Conservation (phyloP, 2,329 filamentous ascomycete species). For the Rutstroemia sp. region DNA sequence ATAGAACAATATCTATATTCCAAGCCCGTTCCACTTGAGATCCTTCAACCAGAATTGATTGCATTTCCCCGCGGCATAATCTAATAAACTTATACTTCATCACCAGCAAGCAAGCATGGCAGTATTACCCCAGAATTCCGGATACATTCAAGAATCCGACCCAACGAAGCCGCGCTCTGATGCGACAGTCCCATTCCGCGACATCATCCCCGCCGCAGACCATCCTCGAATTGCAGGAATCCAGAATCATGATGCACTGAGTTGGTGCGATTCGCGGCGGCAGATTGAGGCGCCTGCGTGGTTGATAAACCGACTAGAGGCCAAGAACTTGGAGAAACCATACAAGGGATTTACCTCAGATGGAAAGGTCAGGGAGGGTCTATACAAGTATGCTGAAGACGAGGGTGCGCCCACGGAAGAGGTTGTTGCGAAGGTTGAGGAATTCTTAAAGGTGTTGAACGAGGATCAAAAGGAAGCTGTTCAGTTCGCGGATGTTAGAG, state of each 20-base stretch:
- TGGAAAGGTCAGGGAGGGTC: constrained; percentile 21
- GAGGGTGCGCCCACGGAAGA: constrained; percentile 26
- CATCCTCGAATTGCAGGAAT: constrained; percentile 26
- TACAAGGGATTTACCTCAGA: constrained; percentile 27
- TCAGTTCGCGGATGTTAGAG: constrained; percentile 21
- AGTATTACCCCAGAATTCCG: constrained; percentile 18
- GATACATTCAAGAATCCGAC: constrained; percentile 22
- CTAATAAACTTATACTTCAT: not conserved
- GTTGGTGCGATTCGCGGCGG: constrained; percentile 26
- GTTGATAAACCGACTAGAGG: constrained; percentile 27
- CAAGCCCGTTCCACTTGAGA: not conserved
- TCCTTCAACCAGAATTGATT: not conserved
- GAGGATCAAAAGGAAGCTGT: constrained; percentile 19
- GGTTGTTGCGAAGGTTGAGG: constrained; percentile 14
- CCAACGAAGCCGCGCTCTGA: constrained; percentile 23
- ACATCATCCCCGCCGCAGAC: constrained; percentile 19
- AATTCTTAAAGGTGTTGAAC: constrained; percentile 16
- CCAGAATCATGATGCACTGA: constrained; percentile 20
- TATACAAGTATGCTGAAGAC: constrained; percentile 24
- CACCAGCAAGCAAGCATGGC: constrained; percentile 15
- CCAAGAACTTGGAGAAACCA: constrained; percentile 26
- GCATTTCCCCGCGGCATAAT: constrained; percentile 1
- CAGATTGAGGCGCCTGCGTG: constrained; percentile 27
- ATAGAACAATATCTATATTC: not conserved
- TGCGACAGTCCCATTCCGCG: constrained; percentile 25